Evolutionary conservation across 73 alveolate genomes (phyloP), one percentile per base, ranked within the genome.

Genomic region (Paramecium tetraurelia): DNA sequence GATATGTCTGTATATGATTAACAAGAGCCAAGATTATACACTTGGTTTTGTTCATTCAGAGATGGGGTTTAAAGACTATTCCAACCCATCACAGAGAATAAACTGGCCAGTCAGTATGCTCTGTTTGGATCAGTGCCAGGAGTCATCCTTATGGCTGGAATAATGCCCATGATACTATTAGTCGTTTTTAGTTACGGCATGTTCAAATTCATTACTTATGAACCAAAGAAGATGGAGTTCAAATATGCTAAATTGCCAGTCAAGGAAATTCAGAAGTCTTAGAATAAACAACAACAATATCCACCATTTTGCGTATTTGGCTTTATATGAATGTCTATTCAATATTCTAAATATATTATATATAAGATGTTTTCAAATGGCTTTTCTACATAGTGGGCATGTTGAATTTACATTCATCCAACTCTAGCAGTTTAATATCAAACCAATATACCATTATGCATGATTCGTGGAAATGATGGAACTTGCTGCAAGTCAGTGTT

Each of bases 381-480:
- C 22, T 48, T 41, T 48, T 80, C 90, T 80, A 46, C 90, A 80
- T 40, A 80, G 12, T 40, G 90, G 90, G 22, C 90, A 80, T 9
- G 90, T 80, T 31, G 35, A 38, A 24, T 41, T 44, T 14, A 41
- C 72, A 41, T 40, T 80, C 31, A 80, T 20, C 90, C 90, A 80
- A 22, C 75, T 27, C 90, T 80, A 80, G 21, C 9, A 53, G 11
- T 16, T 53, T 18, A n/a, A 21, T 44, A 44, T 40, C 12, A 11
- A 22, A 44, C 8, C 3, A 35, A 38, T 35, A 4, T 80, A 80
- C 90, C 90, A 44, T 80, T 4, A 80, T 80, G 29, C 90, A 80
- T 43, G 70, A 22, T 46, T 80, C 90, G 46, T 80, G 90, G 9
- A 80, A 80, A 80, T 80, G 90, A 80, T 80, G 90, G 8, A 44